phyloP scores from a whole-genome alignment of 2,329 filamentous ascomycete genomes.

The Epichloe hybrida region DNA sequence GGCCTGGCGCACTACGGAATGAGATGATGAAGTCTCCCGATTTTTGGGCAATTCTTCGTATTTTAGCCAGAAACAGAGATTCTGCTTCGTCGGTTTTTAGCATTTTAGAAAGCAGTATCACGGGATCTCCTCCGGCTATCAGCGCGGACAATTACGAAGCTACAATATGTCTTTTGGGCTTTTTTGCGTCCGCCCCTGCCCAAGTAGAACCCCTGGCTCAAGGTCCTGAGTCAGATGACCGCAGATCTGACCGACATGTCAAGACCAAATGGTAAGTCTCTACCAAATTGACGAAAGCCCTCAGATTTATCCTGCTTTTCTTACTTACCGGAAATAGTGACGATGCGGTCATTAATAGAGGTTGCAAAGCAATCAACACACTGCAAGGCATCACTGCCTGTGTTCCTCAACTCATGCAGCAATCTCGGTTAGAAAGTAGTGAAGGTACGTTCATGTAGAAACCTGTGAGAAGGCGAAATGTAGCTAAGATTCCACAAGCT shows the following conservation, averaged over 20 bases:
- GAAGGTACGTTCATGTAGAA: conserved; percentile 44
- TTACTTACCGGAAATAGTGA: conserved; percentile 11
- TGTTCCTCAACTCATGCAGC: conserved; percentile 76
- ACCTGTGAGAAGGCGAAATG: not conserved
- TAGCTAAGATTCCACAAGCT: conserved; percentile 34
- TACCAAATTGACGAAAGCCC: not conserved
- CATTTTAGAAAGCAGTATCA: conserved; percentile 68
- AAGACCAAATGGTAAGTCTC: conserved; percentile 15
- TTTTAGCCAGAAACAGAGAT: conserved; percentile 54
- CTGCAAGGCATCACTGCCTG: conserved; percentile 71
- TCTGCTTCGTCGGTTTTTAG: conserved; percentile 70
- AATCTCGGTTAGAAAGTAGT: conserved; percentile 78
- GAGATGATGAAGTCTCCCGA: conserved; percentile 95
- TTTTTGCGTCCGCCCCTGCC: conserved; percentile 73
- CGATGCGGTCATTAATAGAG: conserved; percentile 53
- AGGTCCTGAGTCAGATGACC: conserved; percentile 40
- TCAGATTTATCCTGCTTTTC: not conserved
- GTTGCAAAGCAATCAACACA: conserved; percentile 66
- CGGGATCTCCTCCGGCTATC: conserved; percentile 64
- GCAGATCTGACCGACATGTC: conserved; percentile 17
- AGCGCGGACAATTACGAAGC: conserved; percentile 94
- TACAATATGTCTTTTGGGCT: conserved; percentile 69
- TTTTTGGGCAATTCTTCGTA: conserved; percentile 84
- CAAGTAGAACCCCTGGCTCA: conserved; percentile 59
- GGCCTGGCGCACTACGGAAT: conserved; percentile 64